phyloP scores from a whole-genome alignment of 805 yeast genomes.

The Lipomyces kockii region DNA sequence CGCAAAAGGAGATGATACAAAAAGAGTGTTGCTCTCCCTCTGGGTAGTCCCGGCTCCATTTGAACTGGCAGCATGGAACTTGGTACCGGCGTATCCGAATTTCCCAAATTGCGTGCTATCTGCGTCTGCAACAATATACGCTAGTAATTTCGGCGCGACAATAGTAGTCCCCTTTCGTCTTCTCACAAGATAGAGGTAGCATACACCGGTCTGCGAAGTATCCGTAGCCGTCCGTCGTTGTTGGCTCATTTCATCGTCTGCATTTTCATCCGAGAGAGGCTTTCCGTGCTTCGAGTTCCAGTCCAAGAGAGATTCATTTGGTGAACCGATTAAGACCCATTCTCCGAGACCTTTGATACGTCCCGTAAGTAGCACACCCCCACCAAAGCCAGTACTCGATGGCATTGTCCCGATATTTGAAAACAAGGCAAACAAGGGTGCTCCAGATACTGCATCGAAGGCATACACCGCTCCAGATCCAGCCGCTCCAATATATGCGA shows the following conservation, averaged over 20 bases:
- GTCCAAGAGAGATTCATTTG: conserved; percentile 32
- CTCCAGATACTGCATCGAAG: conserved; percentile 20
- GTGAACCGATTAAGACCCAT: conserved; percentile 33
- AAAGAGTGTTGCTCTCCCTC: conserved; percentile 38
- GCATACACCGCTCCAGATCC: conserved; percentile 27
- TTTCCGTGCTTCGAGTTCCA: conserved; percentile 38
- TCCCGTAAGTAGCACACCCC: conserved; percentile 32
- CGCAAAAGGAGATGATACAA: conserved; percentile 52
- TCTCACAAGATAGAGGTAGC: conserved; percentile 44
- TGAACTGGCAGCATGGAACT: conserved; percentile 34
- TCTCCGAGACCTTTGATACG: conserved; percentile 26
- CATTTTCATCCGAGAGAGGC: conserved; percentile 44
- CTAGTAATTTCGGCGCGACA: conserved; percentile 34
- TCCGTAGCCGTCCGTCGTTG: neutral
- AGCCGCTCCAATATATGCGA: conserved; percentile 25
- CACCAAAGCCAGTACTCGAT: conserved; percentile 27
- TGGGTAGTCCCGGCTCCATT: neutral
- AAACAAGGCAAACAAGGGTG: conserved; percentile 16
- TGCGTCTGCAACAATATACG: conserved; percentile 37
- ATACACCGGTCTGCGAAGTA: conserved; percentile 46
- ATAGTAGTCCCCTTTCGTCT: conserved; percentile 14
- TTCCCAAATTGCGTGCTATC: conserved; percentile 39
- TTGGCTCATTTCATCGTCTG: neutral
- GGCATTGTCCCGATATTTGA: conserved; percentile 11
- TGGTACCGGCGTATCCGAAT: conserved; percentile 46